Evolutionary conservation across 345 rosid species (phyloP).

Genomic region (Eutrema heterophyllum): DNA sequence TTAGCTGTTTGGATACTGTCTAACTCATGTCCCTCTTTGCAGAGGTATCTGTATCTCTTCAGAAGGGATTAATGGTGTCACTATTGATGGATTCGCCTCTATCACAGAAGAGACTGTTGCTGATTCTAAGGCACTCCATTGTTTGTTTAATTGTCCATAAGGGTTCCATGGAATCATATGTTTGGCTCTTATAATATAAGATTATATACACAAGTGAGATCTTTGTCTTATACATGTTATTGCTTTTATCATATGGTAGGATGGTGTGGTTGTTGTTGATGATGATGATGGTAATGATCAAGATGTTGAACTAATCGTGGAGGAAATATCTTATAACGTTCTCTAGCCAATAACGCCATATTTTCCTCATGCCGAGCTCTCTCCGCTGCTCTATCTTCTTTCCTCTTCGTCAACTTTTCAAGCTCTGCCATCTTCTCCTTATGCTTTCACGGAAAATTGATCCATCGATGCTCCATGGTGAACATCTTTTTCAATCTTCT

Average conservation of each 20-base stretch:
- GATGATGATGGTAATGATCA: too few relatives aligned
- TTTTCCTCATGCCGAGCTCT: conserved; percentile 92
- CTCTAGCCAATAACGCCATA: conserved; percentile 86
- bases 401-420: conserved; percentile 88
- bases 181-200: background rate
- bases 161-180: too few relatives aligned
- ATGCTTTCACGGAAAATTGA: conserved; percentile 54
- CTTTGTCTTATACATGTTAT: too few relatives aligned
- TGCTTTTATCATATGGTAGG: background rate
- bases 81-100: conserved; percentile 53
- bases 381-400: conserved; percentile 89
- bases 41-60: conserved; percentile 82
- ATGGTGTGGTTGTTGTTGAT: background rate
- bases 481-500: conserved; percentile 89
- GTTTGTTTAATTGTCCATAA: too few relatives aligned
- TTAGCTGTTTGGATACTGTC: background rate
- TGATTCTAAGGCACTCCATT: conserved; percentile 56
- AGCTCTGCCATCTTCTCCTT: conserved; percentile 89
- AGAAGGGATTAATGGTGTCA: conserved; percentile 86
- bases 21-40: background rate
- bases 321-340: too few relatives aligned
- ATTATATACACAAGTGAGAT: conserved; percentile 9
- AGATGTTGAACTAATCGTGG: too few relatives aligned
- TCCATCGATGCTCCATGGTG: conserved; percentile 56
- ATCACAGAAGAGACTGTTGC: conserved; percentile 52